phyloP scores from a whole-genome alignment of 345 rosid species.

The Geranium rotundifolium region DNA sequence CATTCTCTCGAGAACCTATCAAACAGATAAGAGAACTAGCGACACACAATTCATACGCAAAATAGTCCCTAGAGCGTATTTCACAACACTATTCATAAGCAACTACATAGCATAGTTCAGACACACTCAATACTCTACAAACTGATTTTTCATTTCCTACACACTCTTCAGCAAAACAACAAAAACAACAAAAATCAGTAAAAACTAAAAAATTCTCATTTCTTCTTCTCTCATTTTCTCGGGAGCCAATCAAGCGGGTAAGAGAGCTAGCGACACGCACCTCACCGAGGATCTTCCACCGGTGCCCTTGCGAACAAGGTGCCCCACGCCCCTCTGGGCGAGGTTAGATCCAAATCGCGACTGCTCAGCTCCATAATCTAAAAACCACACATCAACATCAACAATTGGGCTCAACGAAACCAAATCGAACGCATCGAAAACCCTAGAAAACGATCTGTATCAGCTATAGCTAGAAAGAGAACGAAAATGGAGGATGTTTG shows the following conservation, averaged over 20 bases:
- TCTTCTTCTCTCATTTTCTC: neutral
- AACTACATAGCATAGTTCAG: neutral
- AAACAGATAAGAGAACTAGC: neutral
- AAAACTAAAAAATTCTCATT: too few relatives aligned
- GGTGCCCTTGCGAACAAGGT: constrained; percentile 92
- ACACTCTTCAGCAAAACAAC: neutral
- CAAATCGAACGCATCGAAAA: neutral
- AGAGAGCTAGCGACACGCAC: constrained; percentile 8
- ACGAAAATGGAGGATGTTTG: neutral
- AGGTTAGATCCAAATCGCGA: constrained; percentile 56
- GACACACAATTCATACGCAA: constrained; percentile 27
- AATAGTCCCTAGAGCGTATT: too few relatives aligned
- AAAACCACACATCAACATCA: neutral
- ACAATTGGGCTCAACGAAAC: neutral
- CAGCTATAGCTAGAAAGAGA: neutral
- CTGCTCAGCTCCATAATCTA: constrained; percentile 53
- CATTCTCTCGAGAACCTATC: neutral
- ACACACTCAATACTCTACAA: too few relatives aligned
- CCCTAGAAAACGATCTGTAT: constrained; percentile 1
- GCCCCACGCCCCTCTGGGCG: constrained; percentile 54
- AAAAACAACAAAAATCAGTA: neutral
- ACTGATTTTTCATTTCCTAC: neutral
- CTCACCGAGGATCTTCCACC: constrained; percentile 99
- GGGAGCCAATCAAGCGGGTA: neutral
- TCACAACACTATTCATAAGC: neutral